phyloP scores from a whole-genome alignment of 129 eudicot species.

The Arctium lappa region DNA sequence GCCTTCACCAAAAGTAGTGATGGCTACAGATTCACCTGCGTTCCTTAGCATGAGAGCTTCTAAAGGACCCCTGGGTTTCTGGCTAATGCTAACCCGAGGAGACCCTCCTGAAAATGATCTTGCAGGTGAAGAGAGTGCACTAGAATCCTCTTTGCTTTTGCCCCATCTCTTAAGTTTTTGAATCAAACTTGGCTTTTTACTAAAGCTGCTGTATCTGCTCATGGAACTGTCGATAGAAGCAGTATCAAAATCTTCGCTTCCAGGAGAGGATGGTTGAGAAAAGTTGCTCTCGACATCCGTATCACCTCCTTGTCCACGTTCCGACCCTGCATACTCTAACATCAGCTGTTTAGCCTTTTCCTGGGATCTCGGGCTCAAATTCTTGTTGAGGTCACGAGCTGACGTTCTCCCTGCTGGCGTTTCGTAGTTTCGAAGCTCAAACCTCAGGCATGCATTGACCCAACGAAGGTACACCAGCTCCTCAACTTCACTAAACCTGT shows the following conservation, averaged over 20 bases:
- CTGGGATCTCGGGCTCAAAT: slow-evolving; percentile 87
- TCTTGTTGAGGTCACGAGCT: slow-evolving; percentile 90
- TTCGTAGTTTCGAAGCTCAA: slow-evolving; percentile 80
- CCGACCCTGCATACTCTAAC: slow-evolving; percentile 94
- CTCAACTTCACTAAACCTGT: slow-evolving; percentile 97
- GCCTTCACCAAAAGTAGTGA: slow-evolving; percentile 74
- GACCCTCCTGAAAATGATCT: slow-evolving; percentile 73
- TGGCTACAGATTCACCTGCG: slow-evolving; percentile 83
- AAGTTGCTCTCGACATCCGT: slow-evolving; percentile 96
- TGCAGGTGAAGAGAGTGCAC: slow-evolving; percentile 78
- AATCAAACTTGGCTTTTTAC: slow-evolving; percentile 72
- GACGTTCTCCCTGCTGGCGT: slow-evolving; percentile 81
- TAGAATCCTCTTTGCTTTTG: slow-evolving; percentile 69
- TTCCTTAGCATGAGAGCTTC: slow-evolving; percentile 89
- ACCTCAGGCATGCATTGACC: slow-evolving; percentile 95
- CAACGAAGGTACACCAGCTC: slow-evolving; percentile 98
- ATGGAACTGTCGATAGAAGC: slow-evolving; percentile 81
- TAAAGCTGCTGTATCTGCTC: slow-evolving; percentile 69
- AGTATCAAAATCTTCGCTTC: slow-evolving; percentile 90
- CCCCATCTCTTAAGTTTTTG: slow-evolving; percentile 98
- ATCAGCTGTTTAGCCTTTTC: slow-evolving; percentile 86
- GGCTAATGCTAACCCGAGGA: slow-evolving; percentile 57
- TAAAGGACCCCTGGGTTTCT: slow-evolving; percentile 78
- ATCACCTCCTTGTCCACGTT: slow-evolving; percentile 98
- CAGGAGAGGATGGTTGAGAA: slow-evolving; percentile 88